Base-by-base conservation (phyloP, 169 alveolate genomes). In the Miamiensis avidus region DNA sequence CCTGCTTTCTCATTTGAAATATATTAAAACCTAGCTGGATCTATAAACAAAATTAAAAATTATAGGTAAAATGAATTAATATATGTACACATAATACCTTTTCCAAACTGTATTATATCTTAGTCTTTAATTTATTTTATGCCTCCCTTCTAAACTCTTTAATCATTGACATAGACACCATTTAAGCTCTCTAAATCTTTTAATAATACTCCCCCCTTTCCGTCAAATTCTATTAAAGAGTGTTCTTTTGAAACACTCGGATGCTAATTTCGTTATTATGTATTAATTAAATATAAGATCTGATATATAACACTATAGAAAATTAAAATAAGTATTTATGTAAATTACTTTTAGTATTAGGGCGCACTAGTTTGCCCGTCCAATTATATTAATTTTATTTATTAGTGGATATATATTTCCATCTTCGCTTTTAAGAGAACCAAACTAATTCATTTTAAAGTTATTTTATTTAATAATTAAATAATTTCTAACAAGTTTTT, bases 151-250 rank as follows among this genome's bases (percentile, higher is more conserved):
- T 84, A 79, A 75, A 89, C 81, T 89, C 81, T 89, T 75, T 84
- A 75, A 0, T 88, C 91, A 89, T 89, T 89, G 26, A 89, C 85
- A 89, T 74, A 89, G 25, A 90, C 85, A 0, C 93, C 93, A 89
- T 89, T 89, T 28, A 89, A 78, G 26, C 89, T 82, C 78, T 89
- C 88, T 85, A 89, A 89, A 89, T 89, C 93, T 83, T 83, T 85
- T 25, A 89, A 78, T 30, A 82, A 79, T 0, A 82, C 87, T 74
- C 65, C 82, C 28, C 76, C 78, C 75, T 86, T 86, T 49, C 81
- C 88, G 75, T 82, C 88, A 72, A 89, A 89, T 86, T 89, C 93
- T 20, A 89, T 89, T 82, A 89, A 73, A 0, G 91, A 85, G 83
- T 89, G 93, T 32, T 89, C 93, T 83, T 89, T 89, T 26, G 93